Evolutionary conservation across 768 basidiomycete genomes (phyloP), one percentile per base, ranked within the genome.

Genomic region (Boletus tomentosulus): DNA sequence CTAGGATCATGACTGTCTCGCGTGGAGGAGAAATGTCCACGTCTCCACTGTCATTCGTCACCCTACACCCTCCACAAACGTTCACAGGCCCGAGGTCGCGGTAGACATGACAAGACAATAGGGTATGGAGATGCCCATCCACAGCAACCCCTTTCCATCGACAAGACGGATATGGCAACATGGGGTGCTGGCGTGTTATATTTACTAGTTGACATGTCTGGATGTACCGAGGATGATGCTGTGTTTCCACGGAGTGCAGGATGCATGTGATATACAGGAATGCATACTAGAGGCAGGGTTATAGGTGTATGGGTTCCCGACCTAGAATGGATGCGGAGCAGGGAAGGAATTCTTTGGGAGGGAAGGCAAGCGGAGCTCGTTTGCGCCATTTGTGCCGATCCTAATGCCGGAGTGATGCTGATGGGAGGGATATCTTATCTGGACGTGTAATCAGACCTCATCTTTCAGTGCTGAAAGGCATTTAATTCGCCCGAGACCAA

Each of bases 81-180:
- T 27, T 12, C 48, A 63, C 51, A 43, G 54, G 51, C 30, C 16
- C 22, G 44, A 58, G 16, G 34, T 44, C 50, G 49, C 50, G 19
- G 44, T 30, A 48, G 39, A 45, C 45, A 22, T 25, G 37, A 25
- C 12, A 3, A 30, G 9, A 46, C 10, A 30, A 56, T n/a, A 25
- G 53, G 50, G 35, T 39, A 60, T 61, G 55, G 46, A 55, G 53
- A 46, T 53, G 19, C 39, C 37, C 46, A 3, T 24, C 31, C 54
- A 65, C 63, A 62, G 48, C 50, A 57, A 54, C 53, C 63, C 55
- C 52, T 64, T 62, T 64, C 51, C 38, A 55, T 45, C 22, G 56
- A 58, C 59, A 47, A 1, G 9, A 52, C 64, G 54, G 46, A 64
- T 66, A 54, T 55, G 54, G 64, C 3, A 57, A 48, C 22, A 11